phyloP scores from a whole-genome alignment of 305 asterid genomes.

The Fraxinus sp. region DNA sequence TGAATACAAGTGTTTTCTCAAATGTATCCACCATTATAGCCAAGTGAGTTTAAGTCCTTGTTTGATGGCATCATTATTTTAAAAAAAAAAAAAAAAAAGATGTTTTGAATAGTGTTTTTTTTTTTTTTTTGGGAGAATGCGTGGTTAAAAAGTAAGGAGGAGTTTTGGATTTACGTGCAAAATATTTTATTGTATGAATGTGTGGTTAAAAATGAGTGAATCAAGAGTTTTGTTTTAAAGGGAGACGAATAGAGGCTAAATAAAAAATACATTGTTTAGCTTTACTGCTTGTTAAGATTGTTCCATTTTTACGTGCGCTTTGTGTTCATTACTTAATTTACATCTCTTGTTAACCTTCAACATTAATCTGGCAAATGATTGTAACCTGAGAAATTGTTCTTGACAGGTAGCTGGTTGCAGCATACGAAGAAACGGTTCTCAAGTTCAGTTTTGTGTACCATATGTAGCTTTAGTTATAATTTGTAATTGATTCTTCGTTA shows the following conservation, averaged over 20 bases:
- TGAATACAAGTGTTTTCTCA: not conserved
- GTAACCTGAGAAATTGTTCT: slow-evolving; percentile 18
- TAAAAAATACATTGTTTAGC: not conserved
- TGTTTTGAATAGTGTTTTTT: not conserved
- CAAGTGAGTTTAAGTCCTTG: not conserved
- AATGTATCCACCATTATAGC: not conserved
- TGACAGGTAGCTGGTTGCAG: slow-evolving; percentile 30
- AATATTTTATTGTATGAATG: not conserved
- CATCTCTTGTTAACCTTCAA: not conserved
- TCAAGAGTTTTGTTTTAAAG: not conserved
- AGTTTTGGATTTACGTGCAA: not conserved
- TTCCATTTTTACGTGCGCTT: not conserved
- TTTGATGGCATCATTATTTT: not conserved
- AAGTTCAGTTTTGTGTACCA: slow-evolving; percentile 45
- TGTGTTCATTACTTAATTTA: not conserved
- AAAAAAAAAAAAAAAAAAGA: too few species aligned
- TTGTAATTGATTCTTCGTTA: slow-evolving; percentile 31
- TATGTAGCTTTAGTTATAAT: slow-evolving; percentile 44
- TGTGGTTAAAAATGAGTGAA: not conserved
- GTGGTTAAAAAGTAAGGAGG: not conserved
- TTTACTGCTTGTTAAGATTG: not conserved
- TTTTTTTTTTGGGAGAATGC: not conserved
- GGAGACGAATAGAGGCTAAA: not conserved
- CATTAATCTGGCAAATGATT: not conserved
- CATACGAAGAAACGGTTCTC: slow-evolving; percentile 27